Evolutionary conservation across 2,329 filamentous ascomycete genomes (phyloP), one percentile per base, ranked within the genome.

Genomic region (Venturia nashicola): DNA sequence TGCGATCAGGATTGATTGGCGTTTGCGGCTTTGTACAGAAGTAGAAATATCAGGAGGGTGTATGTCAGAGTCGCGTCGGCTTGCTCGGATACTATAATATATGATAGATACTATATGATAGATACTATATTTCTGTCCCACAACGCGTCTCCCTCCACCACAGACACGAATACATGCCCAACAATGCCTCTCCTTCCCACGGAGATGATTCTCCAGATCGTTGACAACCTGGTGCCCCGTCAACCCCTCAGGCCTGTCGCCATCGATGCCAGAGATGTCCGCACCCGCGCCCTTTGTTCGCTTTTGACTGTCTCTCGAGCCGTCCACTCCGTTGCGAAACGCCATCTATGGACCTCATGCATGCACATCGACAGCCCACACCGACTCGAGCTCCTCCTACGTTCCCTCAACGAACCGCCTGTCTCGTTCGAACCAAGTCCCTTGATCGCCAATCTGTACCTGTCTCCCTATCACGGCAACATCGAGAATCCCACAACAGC

Each of bases 261-360:
- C 9, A 67, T 81, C 2, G 71, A 72, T 12, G 70, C 75, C 3
- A 73, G 73, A 1, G 72, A 81, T 66, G 68, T 71, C 20, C 61
- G 54, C 27, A 73, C 74, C 23, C 78, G 77, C 11, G 75, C 75
- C 65, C 76, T 79, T 7, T 74, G 82, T 6, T 68, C 81, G 18
- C 72, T 77, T 20, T 74, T 82, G 65, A 75, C 76, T 3, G 77
- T 80, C 44, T 79, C 75, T 43, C 74, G 74, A 3, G 74, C 75
- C 18, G 79, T 77, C 3, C 74, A 78, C 65, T 66, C 68, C 5
- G 65, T 76, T 11, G 78, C 80, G 3, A 72, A 73, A 18, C 75
- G 72, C 46, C 71, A 78, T 12, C 74, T 82, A n/a, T 76, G 76
- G 57, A 70, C 76, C 65, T 73, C 77, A 66, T 82, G 79, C 69